Base-by-base conservation (phyloP, 768 basidiomycete species). In the Suillus luteus region DNA sequence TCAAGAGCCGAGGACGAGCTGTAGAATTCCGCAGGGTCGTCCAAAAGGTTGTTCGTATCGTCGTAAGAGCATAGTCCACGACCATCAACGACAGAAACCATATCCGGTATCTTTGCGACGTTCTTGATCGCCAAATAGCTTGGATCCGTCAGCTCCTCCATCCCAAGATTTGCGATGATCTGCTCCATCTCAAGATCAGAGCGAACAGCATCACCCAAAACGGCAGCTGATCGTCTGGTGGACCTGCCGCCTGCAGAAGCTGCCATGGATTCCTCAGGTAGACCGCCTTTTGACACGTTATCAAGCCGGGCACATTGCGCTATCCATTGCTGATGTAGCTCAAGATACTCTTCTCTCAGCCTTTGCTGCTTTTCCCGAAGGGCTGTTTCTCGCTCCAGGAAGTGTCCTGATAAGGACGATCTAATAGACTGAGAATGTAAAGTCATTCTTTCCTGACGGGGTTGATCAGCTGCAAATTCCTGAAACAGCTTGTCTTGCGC, bases 121-220 rank as follows among this genome's bases (percentile, higher is more conserved):
- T 97, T 97, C 66, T 86, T 83, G 61, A 87, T 79, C 5, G 94
- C 92, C n/a, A 97, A 86, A 65, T 92, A 86, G 66, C 86, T 91
- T 0, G 96, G 93, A 75, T 99, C 95, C n/a, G 90, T 92, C 37
- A 93, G 86, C 64, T 96, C 95, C 66, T 96, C 94, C 68, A 90
- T 91, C 31, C 93, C 95, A 46, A 97, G 80, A 70, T 90, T 93
- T n/a, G 93, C 93, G 63, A 99, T 91, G 72, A 99, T 95, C 77
- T 95, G 94, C 71, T 97, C 93, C 87, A 97, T 95, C 80, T 98
- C 96, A 62, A 96, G 83, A 76, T 98, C 96, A 19, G 95, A 95
- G 5, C 94, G 89, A 17, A 95, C 95, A 15, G 93, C 89, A 75
- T 97, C 96, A 33, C 93, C 93, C 66, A 92, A 78, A 49, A 77